phyloP scores from a whole-genome alignment of 148 eudicot species.

The Linanthus parryae region DNA sequence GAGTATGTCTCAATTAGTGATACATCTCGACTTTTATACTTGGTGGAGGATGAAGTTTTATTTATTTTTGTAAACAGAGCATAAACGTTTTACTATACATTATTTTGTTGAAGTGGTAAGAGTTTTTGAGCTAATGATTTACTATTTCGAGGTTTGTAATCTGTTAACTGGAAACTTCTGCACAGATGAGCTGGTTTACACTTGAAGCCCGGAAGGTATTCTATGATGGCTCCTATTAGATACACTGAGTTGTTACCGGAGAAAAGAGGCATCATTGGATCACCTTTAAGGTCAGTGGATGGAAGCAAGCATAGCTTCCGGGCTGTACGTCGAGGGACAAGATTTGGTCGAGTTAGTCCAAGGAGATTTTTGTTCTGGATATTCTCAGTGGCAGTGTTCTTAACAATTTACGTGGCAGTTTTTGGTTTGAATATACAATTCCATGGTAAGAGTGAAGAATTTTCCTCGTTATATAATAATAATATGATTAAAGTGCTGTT shows the following conservation, averaged over 20 bases:
- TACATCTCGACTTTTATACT: no score
- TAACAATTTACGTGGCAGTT: constrained; percentile 39
- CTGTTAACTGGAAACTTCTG: not conserved
- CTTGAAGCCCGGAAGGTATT: constrained; percentile 16
- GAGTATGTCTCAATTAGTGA: no score
- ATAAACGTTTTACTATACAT: no score
- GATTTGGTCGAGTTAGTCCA: constrained; percentile 43
- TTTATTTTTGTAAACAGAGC: no score
- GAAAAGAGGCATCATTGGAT: constrained; percentile 33
- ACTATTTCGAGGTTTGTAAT: not conserved
- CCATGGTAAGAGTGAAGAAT: constrained; percentile 44
- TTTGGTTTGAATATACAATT: constrained; percentile 53
- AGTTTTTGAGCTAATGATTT: not conserved
- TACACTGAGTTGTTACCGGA: constrained; percentile 35
- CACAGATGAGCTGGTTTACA: constrained; percentile 38
- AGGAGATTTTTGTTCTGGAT: constrained; percentile 48
- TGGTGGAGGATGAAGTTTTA: no score
- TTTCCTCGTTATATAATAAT: no score
- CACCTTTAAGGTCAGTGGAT: constrained; percentile 27
- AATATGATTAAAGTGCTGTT: no score
- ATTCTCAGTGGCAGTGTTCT: constrained; percentile 42
- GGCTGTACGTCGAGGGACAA: constrained; percentile 41
- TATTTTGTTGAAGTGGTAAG: no score
- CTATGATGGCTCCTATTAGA: constrained; percentile 35
- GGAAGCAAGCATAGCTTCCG: constrained; percentile 37